phyloP scores from a whole-genome alignment of 1,139 yeast genomes.

The Candida sp. region DNA sequence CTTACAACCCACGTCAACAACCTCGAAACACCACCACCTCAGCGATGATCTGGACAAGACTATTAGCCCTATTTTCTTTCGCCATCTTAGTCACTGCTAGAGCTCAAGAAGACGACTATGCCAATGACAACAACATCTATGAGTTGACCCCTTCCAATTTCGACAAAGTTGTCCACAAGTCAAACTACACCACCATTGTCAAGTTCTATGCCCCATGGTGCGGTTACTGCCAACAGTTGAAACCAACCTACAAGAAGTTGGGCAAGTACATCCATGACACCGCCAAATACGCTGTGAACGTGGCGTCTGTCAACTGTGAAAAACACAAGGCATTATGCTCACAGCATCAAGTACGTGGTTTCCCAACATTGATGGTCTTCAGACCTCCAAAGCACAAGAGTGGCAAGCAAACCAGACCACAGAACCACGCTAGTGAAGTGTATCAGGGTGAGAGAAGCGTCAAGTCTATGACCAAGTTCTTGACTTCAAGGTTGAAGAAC shows the following conservation, averaged over 20 bases:
- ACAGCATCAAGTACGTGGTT: constrained; percentile 70
- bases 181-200: constrained; percentile 83
- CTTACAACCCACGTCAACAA: neutral
- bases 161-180: constrained; percentile 61
- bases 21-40: neutral
- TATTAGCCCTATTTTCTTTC: constrained; percentile 5
- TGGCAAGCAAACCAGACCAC: constrained; percentile 12
- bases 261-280: constrained; percentile 58
- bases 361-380: constrained; percentile 81
- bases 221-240: constrained; percentile 71
- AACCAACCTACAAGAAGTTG: constrained; percentile 61
- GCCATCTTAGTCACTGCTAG: constrained; percentile 11
- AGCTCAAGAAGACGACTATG: constrained; percentile 32
- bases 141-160: constrained; percentile 65
- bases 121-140: constrained; percentile 49
- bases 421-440: constrained; percentile 61
- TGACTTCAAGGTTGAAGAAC: constrained; percentile 69
- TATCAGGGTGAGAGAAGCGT: constrained; percentile 74
- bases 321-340: constrained; percentile 72
- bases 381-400: constrained; percentile 72
- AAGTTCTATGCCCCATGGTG: constrained; percentile 99
- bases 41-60: neutral
- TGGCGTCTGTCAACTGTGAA: constrained; percentile 92
- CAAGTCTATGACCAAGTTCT: constrained; percentile 60
- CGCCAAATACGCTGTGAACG: constrained; percentile 62